Percentiles rank a stretch among this genome's conserved stretches.
Evolutionary conservation across 1,284 basidiomycete species (phyloP).

Genomic region (Takashimella tepidaria): DNA sequence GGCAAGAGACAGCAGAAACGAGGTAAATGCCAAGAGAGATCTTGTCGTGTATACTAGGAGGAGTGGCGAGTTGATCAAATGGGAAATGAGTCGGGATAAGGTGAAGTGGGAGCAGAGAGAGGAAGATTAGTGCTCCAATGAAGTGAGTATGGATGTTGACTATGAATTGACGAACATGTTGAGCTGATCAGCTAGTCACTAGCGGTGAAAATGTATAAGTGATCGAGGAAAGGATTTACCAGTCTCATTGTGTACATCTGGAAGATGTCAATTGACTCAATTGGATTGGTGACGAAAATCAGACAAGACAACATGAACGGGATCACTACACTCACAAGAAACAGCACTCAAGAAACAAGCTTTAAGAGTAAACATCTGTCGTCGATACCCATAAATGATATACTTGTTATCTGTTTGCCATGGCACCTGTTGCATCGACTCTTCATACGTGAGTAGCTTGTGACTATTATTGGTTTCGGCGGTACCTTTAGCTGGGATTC

Average conservation of each 20-base stretch:
- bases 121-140: conserved; percentile 66
- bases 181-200: too few relatives aligned
- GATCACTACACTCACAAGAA: conserved; percentile 57
- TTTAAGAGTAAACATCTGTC: conserved; percentile 62
- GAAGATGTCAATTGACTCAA: too few relatives aligned
- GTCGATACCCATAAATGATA: conserved; percentile 66
- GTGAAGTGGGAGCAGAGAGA: conserved; percentile 54
- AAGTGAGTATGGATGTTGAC: conserved; percentile 89
- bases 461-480: conserved; percentile 3
- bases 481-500: neutral
- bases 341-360: conserved; percentile 65
- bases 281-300: too few relatives aligned
- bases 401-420: conserved; percentile 64
- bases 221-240: conserved; percentile 48
- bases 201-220: too few relatives aligned
- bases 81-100: conserved; percentile 53
- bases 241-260: conserved; percentile 80
- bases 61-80: conserved; percentile 15
- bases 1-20: conserved; percentile 65
- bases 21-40: conserved; percentile 65
- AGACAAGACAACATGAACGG: conserved; percentile 2
- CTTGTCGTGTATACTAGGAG: conserved; percentile 56
- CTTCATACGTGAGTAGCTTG: conserved; percentile 28
- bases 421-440: conserved; percentile 31
- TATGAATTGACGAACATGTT: too few relatives aligned